Evolutionary conservation across 352 stramenopile species (phyloP).

Genomic region (Phytopythium vexans): DNA sequence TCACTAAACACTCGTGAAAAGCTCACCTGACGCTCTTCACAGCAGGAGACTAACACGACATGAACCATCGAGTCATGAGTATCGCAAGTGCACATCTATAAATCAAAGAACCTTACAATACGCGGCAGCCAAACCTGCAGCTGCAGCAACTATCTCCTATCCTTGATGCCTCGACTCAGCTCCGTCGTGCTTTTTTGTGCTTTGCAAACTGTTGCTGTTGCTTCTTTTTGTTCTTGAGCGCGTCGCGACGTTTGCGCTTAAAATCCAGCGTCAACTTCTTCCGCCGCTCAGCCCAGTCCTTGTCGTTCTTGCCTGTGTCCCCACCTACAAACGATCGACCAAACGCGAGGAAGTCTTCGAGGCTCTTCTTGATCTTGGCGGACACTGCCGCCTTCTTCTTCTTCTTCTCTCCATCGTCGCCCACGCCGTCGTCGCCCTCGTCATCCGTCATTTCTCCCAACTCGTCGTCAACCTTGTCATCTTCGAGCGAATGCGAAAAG

Average conservation of each 20-base stretch:
- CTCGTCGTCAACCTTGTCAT: conserved; percentile 22
- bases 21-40: too few species aligned
- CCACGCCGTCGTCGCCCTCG: conserved; percentile 30
- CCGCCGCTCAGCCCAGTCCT: conserved; percentile 51
- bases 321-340: conserved; percentile 40
- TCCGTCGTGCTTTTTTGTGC: conserved; percentile 21
- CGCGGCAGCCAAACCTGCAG: too few species aligned
- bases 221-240: conserved; percentile 74
- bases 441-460: conserved; percentile 25
- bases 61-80: too few species aligned
- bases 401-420: conserved; percentile 15
- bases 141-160: too few species aligned
- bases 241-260: conserved; percentile 76
- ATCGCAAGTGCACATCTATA: too few species aligned
- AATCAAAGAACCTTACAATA: too few species aligned
- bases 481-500: conserved; percentile 35
- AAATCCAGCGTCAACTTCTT: conserved; percentile 81
- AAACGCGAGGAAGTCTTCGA: conserved; percentile 69
- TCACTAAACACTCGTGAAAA: too few species aligned
- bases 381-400: conserved; percentile 11
- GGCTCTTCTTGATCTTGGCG: conserved; percentile 33
- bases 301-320: conserved; percentile 17
- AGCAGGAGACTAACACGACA: too few species aligned
- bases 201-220: conserved; percentile 38
- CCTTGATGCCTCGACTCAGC: too few species aligned